phyloP scores from a whole-genome alignment of 768 basidiomycete genomes.

The Leccinum obscurum region DNA sequence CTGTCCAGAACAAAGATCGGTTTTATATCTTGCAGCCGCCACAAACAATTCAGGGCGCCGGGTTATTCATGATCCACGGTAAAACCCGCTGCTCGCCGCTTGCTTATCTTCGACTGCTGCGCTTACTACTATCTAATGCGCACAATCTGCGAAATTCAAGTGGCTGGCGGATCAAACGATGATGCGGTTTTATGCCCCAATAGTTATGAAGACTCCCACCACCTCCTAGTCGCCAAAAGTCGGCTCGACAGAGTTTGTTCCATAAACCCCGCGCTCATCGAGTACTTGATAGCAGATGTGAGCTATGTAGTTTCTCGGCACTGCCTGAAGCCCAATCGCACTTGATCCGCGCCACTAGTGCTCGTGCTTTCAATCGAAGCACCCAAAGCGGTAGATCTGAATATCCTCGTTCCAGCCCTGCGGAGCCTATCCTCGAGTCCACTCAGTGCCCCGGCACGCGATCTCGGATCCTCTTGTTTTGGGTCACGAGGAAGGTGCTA shows the following conservation, averaged over 20 bases:
- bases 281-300: background rate
- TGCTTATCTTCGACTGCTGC: background rate
- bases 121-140: background rate
- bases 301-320: background rate
- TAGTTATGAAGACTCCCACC: constrained; percentile 5
- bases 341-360: background rate
- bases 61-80: background rate
- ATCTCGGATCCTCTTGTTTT: background rate
- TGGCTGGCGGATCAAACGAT: background rate
- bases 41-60: background rate
- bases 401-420: background rate
- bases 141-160: background rate
- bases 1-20: background rate
- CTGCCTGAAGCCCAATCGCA: no score
- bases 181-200: constrained; percentile 2
- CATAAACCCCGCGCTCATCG: background rate
- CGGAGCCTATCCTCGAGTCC: no score
- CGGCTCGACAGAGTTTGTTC: background rate
- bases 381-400: background rate
- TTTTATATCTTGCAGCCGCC: background rate
- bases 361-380: background rate
- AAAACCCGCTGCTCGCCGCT: background rate
- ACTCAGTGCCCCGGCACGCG: background rate
- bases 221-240: no score
- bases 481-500: background rate